Base-by-base conservation (phyloP, 148 eudicot species). In the Suaeda aralocaspica region DNA sequence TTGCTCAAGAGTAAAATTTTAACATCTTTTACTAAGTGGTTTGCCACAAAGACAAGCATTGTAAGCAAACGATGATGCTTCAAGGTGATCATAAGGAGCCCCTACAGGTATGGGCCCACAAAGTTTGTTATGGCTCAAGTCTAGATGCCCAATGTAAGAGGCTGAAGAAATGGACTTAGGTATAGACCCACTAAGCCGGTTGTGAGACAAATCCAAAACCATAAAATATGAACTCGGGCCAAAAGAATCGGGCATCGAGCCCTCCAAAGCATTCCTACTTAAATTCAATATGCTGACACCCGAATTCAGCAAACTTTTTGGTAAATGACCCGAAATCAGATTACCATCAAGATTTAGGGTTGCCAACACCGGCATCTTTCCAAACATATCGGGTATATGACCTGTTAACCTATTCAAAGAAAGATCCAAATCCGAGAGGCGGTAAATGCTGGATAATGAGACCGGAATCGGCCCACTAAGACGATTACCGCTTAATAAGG, bases 21-120 rank as follows among this genome's bases (percentile, higher is more conserved):
- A 85, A 80, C 98, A 92, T 71, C 67, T 36, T 74, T 69, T 73
- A 62, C 77, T 74, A 39, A 90, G 92, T 12, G 98, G 98, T 72
- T 87, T 86, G 29, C 98, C 98, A 66, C 98, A 92, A 0, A 92
- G 80, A 66, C 96, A 90, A 76, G 83, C 82, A 72, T 92, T 92
- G 77, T 46, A 77, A 14, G 31, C 71, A 79, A 93, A 93, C 68
- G 95, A 90, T 42, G 92, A 63, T 48, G 92, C 91, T 76, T 88
- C 96, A 2, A 93, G 87, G 51, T 87, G 95, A 70, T 90, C 95
- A 59, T 83, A 93, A 22, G 95, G 95, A 3, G 91, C 34, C 6
- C 89, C 96, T 0, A 25, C 30, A 21, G 98, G 96, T 36, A 90
- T 90, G 15, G 83, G 80, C 45, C 98, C 98, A 53, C 98, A 93